Conservation (phyloP, 768 basidiomycete genomes). For the Mycena vitilis region DNA sequence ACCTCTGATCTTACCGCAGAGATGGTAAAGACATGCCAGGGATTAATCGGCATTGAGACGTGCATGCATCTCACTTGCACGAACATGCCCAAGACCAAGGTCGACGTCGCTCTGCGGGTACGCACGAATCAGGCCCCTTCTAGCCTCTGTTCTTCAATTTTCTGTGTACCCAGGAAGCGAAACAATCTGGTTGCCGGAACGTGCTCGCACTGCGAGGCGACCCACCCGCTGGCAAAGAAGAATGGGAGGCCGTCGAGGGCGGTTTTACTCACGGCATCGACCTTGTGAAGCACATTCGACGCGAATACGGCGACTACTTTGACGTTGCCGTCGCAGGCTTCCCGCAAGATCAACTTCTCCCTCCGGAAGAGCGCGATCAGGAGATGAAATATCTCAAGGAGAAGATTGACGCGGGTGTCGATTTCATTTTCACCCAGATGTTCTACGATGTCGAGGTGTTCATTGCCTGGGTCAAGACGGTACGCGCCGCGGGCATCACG, state of each 20-base stretch:
- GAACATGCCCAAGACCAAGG: conserved; percentile 97
- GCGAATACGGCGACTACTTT: conserved; percentile 89
- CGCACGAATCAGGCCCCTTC: conserved; percentile 44
- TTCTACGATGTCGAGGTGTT: conserved; percentile 96
- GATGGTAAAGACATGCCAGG: conserved; percentile 94
- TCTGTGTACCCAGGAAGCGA: conserved; percentile 75
- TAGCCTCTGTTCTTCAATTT: conserved; percentile 12
- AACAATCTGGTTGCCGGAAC: conserved; percentile 89
- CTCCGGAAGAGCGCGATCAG: conserved; percentile 76
- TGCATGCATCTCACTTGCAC: conserved; percentile 99
- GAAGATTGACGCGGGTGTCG: conserved; percentile 90
- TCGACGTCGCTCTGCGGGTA: conserved; percentile 90
- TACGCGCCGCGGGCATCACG: conserved; percentile 87
- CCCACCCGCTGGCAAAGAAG: conserved; percentile 87
- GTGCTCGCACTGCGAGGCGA: conserved; percentile 95
- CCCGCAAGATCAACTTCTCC: conserved; percentile 82
- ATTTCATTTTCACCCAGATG: conserved; percentile 98
- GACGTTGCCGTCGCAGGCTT: conserved; percentile 96
- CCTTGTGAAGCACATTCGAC: conserved; percentile 89
- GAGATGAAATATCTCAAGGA: conserved; percentile 91
- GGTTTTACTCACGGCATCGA: conserved; percentile 94
- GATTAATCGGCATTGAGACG: conserved; percentile 93
- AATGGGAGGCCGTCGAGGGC: conserved; percentile 93
- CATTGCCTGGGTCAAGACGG: conserved; percentile 87
- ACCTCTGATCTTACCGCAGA: conserved; percentile 95